phyloP scores from a whole-genome alignment of 441 rosid species.

The Pelargonium exstipulatum region DNA sequence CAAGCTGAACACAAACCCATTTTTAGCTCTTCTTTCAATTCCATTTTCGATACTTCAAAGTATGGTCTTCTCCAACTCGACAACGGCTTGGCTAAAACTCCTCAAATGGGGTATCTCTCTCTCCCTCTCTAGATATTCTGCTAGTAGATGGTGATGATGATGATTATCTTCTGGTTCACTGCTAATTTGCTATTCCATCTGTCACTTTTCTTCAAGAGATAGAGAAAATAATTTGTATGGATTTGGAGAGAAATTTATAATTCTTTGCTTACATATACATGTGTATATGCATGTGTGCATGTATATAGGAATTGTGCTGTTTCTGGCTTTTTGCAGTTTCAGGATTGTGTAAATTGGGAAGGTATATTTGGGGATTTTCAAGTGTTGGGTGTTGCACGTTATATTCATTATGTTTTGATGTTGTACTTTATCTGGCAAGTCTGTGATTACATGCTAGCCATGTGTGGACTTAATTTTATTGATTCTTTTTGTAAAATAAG shows the following conservation, averaged over 20 bases:
- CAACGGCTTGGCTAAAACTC: slow-evolving; percentile 84
- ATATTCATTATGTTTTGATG: background rate
- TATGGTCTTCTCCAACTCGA: slow-evolving; percentile 77
- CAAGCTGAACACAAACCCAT: slow-evolving; percentile 29
- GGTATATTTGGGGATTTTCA: background rate
- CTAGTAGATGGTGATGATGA: background rate
- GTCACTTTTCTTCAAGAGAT: background rate
- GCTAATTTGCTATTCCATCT: background rate
- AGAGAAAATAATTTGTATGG: background rate
- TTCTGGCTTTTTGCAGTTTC: background rate
- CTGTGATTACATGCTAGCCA: background rate
- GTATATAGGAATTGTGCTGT: background rate
- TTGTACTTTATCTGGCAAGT: background rate
- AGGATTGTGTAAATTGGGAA: background rate
- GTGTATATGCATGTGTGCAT: background rate
- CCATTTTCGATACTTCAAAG: slow-evolving; percentile 61
- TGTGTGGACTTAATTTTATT: background rate
- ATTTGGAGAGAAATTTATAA: background rate
- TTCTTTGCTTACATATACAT: background rate
- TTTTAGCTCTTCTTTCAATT: slow-evolving; percentile 40
- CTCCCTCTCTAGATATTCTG: background rate
- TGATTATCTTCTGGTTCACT: background rate
- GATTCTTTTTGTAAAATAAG: background rate
- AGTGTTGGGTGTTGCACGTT: background rate
- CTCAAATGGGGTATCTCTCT: slow-evolving; percentile 84